Conservation (phyloP, 441 rosid genomes). For the Lepidium campestre region DNA sequence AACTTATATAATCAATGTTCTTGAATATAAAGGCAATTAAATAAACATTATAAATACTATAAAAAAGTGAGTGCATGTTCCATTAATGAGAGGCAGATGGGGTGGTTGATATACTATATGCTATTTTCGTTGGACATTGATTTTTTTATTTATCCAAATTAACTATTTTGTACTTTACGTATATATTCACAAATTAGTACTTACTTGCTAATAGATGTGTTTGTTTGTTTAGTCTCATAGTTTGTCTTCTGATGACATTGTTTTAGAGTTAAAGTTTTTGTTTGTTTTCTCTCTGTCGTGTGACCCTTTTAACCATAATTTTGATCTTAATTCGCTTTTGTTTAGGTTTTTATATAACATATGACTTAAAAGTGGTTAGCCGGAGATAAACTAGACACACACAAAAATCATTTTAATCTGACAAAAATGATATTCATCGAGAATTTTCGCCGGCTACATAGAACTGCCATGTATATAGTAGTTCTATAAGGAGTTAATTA, state of each 20-base stretch:
- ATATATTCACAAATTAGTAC: background rate
- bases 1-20: background rate
- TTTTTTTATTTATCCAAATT: constrained; percentile 15
- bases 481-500: no score
- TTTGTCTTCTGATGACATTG: background rate
- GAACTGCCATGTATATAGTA: no score
- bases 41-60: background rate
- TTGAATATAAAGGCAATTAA: background rate
- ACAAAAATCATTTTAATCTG: no score
- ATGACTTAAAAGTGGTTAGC: no score
- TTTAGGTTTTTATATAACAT: no score
- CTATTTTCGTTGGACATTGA: constrained; percentile 17
- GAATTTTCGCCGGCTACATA: no score
- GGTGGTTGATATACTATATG: constrained; percentile 26
- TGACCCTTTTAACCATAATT: background rate
- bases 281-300: background rate
- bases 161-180: constrained; percentile 6
- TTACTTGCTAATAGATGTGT: background rate
- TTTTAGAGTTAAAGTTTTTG: background rate
- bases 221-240: constrained; percentile 7
- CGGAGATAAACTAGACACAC: background rate
- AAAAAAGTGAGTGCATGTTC: constrained; percentile 13
- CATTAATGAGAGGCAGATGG: constrained; percentile 28
- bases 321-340: background rate
- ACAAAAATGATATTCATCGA: no score